Conservation (phyloP, 1,284 basidiomycete genomes). For the Cutaneotrichosporon dermatis region DNA sequence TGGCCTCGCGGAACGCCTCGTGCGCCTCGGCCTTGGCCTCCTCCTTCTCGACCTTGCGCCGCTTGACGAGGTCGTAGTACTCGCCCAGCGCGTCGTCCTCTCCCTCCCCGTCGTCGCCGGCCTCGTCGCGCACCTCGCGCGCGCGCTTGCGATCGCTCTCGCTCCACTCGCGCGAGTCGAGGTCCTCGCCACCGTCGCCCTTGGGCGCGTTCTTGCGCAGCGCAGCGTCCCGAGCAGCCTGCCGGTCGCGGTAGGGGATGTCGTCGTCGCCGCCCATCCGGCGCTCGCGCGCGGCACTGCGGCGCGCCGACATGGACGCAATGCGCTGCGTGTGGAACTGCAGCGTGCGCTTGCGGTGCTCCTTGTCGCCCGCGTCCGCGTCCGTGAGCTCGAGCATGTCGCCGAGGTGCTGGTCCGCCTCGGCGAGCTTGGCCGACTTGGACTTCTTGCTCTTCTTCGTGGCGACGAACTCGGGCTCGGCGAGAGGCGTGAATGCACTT, state of each 20-base stretch:
- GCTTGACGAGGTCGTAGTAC: slow-evolving; percentile 84
- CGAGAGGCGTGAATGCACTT: slow-evolving; percentile 29
- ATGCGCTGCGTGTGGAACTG: slow-evolving; percentile 90
- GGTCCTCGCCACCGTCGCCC: slow-evolving; percentile 37
- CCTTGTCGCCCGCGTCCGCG: slow-evolving; percentile 76
- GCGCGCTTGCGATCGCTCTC: slow-evolving; percentile 55
- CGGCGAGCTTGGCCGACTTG: slow-evolving; percentile 24
- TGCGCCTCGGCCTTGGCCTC: slow-evolving; percentile 74
- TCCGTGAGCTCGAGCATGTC: slow-evolving; percentile 66
- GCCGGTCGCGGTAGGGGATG: slow-evolving; percentile 49
- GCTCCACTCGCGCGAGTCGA: slow-evolving; percentile 49
- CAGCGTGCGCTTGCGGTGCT: slow-evolving; percentile 68
- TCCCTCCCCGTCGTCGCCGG: slow-evolving; percentile 43
- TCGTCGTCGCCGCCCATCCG: slow-evolving; percentile 72
- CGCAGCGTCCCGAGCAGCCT: slow-evolving; percentile 51
- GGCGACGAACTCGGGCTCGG: slow-evolving; percentile 32
- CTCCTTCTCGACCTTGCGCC: slow-evolving; percentile 65
- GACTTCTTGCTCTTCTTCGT: slow-evolving; percentile 27
- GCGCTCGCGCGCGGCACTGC: slow-evolving; percentile 61
- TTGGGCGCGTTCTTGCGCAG: slow-evolving; percentile 49
- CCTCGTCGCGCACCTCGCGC: slow-evolving; percentile 50
- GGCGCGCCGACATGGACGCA: slow-evolving; percentile 66
- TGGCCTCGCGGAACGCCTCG: slow-evolving; percentile 61
- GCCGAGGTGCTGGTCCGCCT: slow-evolving; percentile 62
- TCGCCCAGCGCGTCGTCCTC: slow-evolving; percentile 57